Conservation (phyloP, 2,329 filamentous ascomycete genomes). For the Lachnellula occidentalis region DNA sequence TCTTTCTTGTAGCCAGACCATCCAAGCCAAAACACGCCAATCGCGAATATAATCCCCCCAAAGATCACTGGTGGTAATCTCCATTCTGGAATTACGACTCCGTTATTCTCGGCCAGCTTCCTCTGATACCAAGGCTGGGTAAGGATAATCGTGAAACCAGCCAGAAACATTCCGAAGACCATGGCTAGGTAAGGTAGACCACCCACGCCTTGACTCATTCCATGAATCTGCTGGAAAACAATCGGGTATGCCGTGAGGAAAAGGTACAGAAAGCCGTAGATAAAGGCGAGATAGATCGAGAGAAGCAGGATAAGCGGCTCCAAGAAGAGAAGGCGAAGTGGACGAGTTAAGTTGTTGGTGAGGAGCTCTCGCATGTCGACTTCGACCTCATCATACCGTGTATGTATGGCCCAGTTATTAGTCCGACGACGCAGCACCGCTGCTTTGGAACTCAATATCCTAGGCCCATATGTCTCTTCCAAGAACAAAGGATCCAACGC, state of each 20-base stretch:
- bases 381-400: constrained; percentile 23
- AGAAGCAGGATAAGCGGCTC: constrained; percentile 36
- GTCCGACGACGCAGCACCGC: constrained; percentile 27
- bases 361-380: constrained; percentile 27
- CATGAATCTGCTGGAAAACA: constrained; percentile 58
- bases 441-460: constrained; percentile 32
- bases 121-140: neutral
- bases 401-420: constrained; percentile 44
- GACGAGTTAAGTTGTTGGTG: constrained; percentile 40
- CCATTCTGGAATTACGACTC: neutral
- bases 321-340: constrained; percentile 35
- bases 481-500: constrained; percentile 39
- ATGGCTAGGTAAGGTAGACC: constrained; percentile 60
- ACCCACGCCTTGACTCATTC: constrained; percentile 53
- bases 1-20: constrained; percentile 15
- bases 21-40: neutral
- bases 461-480: constrained; percentile 36
- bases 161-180: constrained; percentile 53
- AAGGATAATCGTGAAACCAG: constrained; percentile 48
- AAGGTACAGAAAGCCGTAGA: constrained; percentile 48
- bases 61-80: neutral
- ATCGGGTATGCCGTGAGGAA: constrained; percentile 47
- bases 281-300: constrained; percentile 42
- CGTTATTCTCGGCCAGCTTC: neutral
- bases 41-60: neutral